Conservation (phyloP, 2,329 filamentous ascomycete species). For the Alternaria solani region DNA sequence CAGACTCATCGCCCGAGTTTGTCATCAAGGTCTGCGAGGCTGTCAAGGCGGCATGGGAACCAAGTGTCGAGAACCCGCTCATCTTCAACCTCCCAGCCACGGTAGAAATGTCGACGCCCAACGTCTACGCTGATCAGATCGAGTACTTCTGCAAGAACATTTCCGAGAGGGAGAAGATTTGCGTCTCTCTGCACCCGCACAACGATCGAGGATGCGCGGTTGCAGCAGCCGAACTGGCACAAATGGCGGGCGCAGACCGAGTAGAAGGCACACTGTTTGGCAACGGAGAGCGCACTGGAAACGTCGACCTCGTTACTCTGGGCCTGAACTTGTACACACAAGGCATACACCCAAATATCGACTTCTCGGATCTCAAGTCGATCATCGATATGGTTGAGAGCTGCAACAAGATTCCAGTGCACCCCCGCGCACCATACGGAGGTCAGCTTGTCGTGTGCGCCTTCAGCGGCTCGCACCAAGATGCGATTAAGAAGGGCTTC, state of each 20-base stretch:
- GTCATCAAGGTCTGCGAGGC: conserved; percentile 86
- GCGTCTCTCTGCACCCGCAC: conserved; percentile 90
- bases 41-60: conserved; percentile 92
- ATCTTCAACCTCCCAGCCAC: conserved; percentile 98
- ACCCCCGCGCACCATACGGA: conserved; percentile 88
- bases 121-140: conserved; percentile 94
- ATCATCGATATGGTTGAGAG: conserved; percentile 90
- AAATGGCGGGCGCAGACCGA: conserved; percentile 95
- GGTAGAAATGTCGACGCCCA: conserved; percentile 93
- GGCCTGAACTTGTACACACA: conserved; percentile 95
- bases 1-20: conserved; percentile 86
- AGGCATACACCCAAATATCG: conserved; percentile 82
- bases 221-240: conserved; percentile 87
- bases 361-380: conserved; percentile 87
- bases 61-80: conserved; percentile 78
- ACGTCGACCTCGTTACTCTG: conserved; percentile 92
- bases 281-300: conserved; percentile 94
- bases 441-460: conserved; percentile 91
- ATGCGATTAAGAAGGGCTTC: conserved; percentile 93
- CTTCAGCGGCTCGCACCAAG: conserved; percentile 91
- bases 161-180: conserved; percentile 82
- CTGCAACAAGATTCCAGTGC: conserved; percentile 93
- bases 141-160: conserved; percentile 94
- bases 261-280: conserved; percentile 95
- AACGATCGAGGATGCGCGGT: conserved; percentile 93